A percentile compares a stretch with the other conserved stretches of the same genome.
These are phyloP conservation scores for Phytophthora palmivora DNA, from an alignment of 352 stramenopile genomes.

Conservation along the genomic window DNA sequence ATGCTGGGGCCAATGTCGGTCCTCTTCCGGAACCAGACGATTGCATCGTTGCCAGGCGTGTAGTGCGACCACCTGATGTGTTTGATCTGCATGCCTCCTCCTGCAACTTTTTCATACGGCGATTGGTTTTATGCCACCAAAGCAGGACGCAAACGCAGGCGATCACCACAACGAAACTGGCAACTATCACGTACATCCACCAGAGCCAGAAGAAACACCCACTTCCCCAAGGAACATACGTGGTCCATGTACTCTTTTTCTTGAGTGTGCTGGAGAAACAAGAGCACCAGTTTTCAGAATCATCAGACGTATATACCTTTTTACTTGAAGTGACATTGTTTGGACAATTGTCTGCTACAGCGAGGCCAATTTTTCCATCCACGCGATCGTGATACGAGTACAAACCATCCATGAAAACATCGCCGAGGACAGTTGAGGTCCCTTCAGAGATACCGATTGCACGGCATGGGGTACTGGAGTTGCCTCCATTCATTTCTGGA, in stretches of 20 bases:
- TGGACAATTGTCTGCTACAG: slow-evolving; percentile 78
- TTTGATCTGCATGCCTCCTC: slow-evolving; percentile 21
- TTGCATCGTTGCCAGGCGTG: slow-evolving; percentile 34
- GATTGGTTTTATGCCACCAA: slow-evolving; percentile 66
- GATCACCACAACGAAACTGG: slow-evolving; percentile 60
- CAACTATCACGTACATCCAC: slow-evolving; percentile 88
- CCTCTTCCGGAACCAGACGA: slow-evolving; percentile 27
- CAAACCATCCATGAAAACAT: slow-evolving; percentile 89
- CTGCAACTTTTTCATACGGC: slow-evolving; percentile 51
- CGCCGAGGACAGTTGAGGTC: slow-evolving; percentile 69
- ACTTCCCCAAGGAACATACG: slow-evolving; percentile 63
- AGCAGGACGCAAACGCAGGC: slow-evolving; percentile 61
- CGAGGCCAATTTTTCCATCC: slow-evolving; percentile 68
- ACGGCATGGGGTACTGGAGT: slow-evolving; percentile 61
- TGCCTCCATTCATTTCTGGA: slow-evolving; percentile 76
- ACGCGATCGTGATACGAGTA: slow-evolving; percentile 80
- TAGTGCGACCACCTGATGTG: slow-evolving; percentile 31
- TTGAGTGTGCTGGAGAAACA: slow-evolving; percentile 77
- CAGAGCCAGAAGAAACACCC: slow-evolving; percentile 87
- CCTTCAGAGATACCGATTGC: slow-evolving; percentile 84
- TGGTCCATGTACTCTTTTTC: slow-evolving; percentile 61
- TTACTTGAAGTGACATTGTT: slow-evolving; percentile 82
- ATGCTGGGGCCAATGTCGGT: slow-evolving; percentile 35
- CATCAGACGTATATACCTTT: slow-evolving; percentile 58
- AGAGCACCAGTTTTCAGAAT: slow-evolving; percentile 62